Evolutionary conservation across 805 yeast species (phyloP), one percentile per base, ranked within the genome.

Genomic region (Metschnikowia colocasiae): DNA sequence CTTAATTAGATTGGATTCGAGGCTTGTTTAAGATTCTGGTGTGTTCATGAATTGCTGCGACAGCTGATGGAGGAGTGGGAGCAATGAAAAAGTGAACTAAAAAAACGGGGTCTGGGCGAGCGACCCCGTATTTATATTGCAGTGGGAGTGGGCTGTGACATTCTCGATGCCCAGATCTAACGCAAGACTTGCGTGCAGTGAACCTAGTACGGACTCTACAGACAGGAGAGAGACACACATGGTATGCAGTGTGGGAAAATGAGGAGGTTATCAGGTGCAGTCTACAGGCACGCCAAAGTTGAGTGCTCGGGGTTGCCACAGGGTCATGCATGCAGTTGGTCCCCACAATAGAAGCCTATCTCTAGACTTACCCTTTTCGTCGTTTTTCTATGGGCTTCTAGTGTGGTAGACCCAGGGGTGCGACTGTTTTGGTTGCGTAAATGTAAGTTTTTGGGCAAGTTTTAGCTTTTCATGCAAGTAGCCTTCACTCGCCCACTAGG

Each of bases 261-360:
- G 26, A 20, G 27, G 39, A 20, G 39, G 16, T 22, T 35, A 36
- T 22, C 29, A 25, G 40, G 40, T 36, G 40, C 40, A 23, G 30
- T 25, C 29, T 36, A 36, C 40, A 36, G 40, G 40, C 27, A 35
- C 38, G 38, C 25, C 26, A 35, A n/a, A 8, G 8, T 12, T 12
- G 36, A 20, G 22, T 36, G 40, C 39, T 15, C 27, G 18, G 39
- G 26, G 40, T 15, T 23, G 30, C 30, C 29, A 36, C 30, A 36
- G n/a, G 23, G 15, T 23, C 30, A 19, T 26, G 30, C 19, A 36
- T 15, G 40, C 40, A 22, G 27, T 10, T 16, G 18, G 29, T 15
- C 40, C 40, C 40, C 40, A 23, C 40, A 22, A 15, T 25, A 2
- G 26, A 15, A 19, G 15, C 8, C 16, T n/a, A 35, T 8, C 26